Evolutionary conservation across 2,329 filamentous ascomycete species (phyloP), one percentile per base, ranked within the genome.

Genomic region (Aspergillus japonicus): DNA sequence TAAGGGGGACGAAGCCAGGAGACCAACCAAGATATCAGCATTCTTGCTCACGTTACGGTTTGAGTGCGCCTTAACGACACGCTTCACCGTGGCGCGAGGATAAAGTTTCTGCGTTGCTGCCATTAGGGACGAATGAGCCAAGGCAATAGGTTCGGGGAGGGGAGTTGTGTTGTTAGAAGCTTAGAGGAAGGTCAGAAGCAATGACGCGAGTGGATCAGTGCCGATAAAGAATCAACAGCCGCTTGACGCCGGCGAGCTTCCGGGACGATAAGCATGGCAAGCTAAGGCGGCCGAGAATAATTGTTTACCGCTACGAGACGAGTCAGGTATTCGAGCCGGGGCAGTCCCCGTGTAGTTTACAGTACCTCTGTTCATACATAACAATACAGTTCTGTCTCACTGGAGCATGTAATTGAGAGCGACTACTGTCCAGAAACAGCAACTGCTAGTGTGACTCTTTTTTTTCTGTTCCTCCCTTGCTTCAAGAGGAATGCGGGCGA

Each of bases 31-130:
- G 59, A 96, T 87, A 76, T 96, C 93, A 31, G 88, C 89, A 75
- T 95, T 93, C 76, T 92, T 95, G 80, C 88, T 91, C 64, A 96
- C 77, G 64, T 85, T 89, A 72, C 88, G 87, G 64, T 90, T 89
- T 8, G 91, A 89, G 75, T 96, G 92, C 19, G 91, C 92, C 78
- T 96, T 96, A 70, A 96, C 83, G 61, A 96, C 94, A 76, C 92
- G 93, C 77, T 92, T 95, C 68, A 96, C 82, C 0, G 91, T 95
- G 19, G 86, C 87, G 63, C 92, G 88, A 11, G 92, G 92, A 70
- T 96, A 96, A 14, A 91, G 81, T 68, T 92, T 94, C 71, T 89
- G 87, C 23, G 86, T 82, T 12, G 84, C 79, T 54, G 84, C 86
- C 83, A 87, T 89, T 11, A n/a, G 19, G 12, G 16, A 21, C 26